Base-by-base conservation (phyloP, 257 asterid species). In the Solanum commersonii region DNA sequence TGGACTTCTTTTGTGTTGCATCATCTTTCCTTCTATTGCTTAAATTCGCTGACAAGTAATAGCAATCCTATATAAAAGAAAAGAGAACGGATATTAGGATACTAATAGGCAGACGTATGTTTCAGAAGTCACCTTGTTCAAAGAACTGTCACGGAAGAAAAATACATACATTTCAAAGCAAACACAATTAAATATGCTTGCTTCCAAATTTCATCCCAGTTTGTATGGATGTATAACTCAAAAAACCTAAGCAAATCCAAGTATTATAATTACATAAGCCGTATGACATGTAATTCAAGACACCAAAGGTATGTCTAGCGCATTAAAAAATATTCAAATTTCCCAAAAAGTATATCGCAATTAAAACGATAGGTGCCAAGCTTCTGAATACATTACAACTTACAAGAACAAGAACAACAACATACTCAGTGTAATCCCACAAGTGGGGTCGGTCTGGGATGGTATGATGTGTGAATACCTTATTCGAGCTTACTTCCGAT, bases 1-100 rank as follows among this genome's bases (percentile, higher is more conserved):
- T 1, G 91, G 93, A 90, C 94, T 90, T 90, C 96, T 89, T 74
- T 96, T 95, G 77, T 95, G 98, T 90, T 94, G 96, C 96, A 96
- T 95, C 98, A 94, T 96, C 92, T 92, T 93, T 89, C 88, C 87
- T 84, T 79, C 89, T 71, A 46, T 37, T 35, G 42, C 38, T 88
- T 84, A 81, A 73, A 86, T 88, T 88, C 86, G 29, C 91, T 87
- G 74, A 78, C 88, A 87, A 22, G 87, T 59, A 86, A 56, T 71
- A 5, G 68, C 74, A 27, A 79, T 46, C n/a, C 27, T 29, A 11
- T 27, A 46, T 44, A 46, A 72, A 67, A 40, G 29, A 46, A 42
- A 46, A 31, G 85, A 88, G 37, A 42, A 67, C 2, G 34, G 83
- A 23, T 40, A 68, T 81, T 18, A 37, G 34, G 12, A 33, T 52